phyloP scores from a whole-genome alignment of 139 green algal genomes.

The Trebouxia sp. region DNA sequence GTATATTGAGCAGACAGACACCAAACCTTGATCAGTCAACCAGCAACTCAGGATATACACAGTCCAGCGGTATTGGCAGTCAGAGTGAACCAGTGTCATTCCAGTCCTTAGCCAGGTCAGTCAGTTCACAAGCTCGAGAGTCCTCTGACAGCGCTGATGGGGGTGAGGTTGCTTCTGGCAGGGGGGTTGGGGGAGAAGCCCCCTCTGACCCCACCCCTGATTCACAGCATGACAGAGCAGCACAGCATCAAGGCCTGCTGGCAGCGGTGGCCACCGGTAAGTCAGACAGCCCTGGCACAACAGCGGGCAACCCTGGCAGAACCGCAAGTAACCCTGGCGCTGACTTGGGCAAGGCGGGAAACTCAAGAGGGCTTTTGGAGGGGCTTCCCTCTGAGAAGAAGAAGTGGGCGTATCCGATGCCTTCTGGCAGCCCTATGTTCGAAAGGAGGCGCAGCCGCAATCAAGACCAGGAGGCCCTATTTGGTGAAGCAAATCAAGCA shows the following conservation, averaged over 20 bases:
- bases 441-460: slow-evolving; percentile 15
- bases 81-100: neutral
- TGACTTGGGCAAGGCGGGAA: too few species aligned
- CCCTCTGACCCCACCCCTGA: too few species aligned
- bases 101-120: neutral
- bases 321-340: too few species aligned
- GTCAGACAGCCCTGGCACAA: neutral
- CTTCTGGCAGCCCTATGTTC: slow-evolving; percentile 13
- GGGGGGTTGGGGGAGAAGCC: too few species aligned
- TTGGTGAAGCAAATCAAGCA: too few species aligned
- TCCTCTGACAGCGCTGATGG: neutral
- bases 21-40: too few species aligned
- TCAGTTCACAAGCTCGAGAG: neutral
- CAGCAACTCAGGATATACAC: neutral
- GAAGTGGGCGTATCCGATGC: slow-evolving; percentile 18
- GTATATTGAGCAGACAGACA: too few species aligned
- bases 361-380: too few species aligned
- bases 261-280: neutral
- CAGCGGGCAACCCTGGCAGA: too few species aligned
- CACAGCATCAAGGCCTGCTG: neutral
- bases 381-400: neutral
- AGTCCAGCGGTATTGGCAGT: neutral
- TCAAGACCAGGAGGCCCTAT: neutral
- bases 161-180: neutral
- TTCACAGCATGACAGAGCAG: neutral